phyloP scores from a whole-genome alignment of 2,329 filamentous ascomycete genomes.

The Diplodia seriata region DNA sequence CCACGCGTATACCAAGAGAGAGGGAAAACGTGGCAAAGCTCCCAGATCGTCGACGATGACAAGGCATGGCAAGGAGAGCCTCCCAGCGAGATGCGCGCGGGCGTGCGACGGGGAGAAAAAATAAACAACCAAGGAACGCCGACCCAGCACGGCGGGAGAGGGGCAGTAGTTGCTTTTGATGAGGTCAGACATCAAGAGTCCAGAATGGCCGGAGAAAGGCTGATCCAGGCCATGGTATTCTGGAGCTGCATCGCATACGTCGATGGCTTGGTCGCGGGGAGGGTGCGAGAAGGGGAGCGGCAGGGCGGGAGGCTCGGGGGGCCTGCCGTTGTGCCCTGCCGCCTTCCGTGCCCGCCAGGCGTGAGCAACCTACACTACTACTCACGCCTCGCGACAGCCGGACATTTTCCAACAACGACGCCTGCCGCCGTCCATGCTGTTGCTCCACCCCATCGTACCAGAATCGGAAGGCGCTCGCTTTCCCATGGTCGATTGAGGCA shows the following conservation, averaged over 20 bases:
- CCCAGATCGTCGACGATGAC: too few species aligned
- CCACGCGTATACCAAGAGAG: background rate
- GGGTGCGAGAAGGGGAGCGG: background rate
- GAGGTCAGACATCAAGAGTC: background rate
- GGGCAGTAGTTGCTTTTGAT: background rate
- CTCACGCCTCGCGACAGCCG: too few species aligned
- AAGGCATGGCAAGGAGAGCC: too few species aligned
- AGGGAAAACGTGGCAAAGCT: background rate
- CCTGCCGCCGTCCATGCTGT: too few species aligned
- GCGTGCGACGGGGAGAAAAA: too few species aligned
- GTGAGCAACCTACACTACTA: too few species aligned
- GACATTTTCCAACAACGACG: too few species aligned
- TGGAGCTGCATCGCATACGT: background rate
- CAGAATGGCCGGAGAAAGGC: background rate
- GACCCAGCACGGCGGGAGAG: background rate
- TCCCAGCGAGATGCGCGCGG: too few species aligned
- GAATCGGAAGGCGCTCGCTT: background rate
- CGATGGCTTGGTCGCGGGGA: slow-evolving; percentile 7
- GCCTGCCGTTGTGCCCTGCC: too few species aligned
- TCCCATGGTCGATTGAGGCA: background rate
- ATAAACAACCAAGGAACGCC: background rate
- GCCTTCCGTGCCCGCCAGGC: too few species aligned
- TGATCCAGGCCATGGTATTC: slow-evolving; percentile 2
- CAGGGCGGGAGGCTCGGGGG: background rate
- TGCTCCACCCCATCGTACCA: background rate